A percentile compares a stretch with the other conserved stretches of the same genome.
phyloP scores from a whole-genome alignment of 352 stramenopile species.

The Stephanocyclus meneghinianus region DNA sequence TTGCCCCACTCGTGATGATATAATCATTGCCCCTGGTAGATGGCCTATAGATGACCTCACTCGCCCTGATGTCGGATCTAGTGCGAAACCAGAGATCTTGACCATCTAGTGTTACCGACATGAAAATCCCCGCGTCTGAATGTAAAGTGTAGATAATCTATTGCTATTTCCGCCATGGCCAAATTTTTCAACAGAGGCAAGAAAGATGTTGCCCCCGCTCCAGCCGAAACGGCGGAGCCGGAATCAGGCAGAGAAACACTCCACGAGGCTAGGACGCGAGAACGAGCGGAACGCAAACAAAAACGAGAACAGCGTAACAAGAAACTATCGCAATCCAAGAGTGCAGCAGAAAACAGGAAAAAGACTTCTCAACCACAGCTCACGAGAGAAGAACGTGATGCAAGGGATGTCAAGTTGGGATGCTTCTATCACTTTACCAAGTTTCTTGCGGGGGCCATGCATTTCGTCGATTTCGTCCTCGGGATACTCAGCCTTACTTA shows the following conservation, averaged over 20 bases:
- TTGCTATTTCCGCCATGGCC: slow-evolving; percentile 6
- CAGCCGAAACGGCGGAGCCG: not conserved
- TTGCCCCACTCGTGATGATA: too few species aligned
- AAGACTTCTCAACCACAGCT: slow-evolving; percentile 36
- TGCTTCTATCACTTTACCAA: slow-evolving; percentile 32
- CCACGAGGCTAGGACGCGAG: slow-evolving; percentile 9
- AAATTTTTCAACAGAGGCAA: slow-evolving; percentile 12
- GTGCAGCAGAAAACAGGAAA: slow-evolving; percentile 9
- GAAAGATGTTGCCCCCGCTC: not conserved
- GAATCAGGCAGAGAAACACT: slow-evolving; percentile 4
- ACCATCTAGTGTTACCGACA: too few species aligned
- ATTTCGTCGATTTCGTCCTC: slow-evolving; percentile 41
- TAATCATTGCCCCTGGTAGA: too few species aligned
- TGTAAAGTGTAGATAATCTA: not conserved
- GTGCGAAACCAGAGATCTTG: too few species aligned
- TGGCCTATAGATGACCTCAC: too few species aligned
- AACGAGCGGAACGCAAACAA: slow-evolving; percentile 19
- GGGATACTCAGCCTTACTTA: slow-evolving; percentile 36
- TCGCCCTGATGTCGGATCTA: too few species aligned
- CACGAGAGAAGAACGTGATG: slow-evolving; percentile 41
- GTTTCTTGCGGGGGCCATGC: slow-evolving; percentile 37
- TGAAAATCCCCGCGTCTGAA: too few species aligned
- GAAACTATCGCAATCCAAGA: not conserved
- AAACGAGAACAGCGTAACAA: slow-evolving; percentile 18
- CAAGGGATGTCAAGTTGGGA: slow-evolving; percentile 29